Evolutionary conservation across 2,329 filamentous ascomycete species (phyloP).

Genomic region (Penicillium sp.): DNA sequence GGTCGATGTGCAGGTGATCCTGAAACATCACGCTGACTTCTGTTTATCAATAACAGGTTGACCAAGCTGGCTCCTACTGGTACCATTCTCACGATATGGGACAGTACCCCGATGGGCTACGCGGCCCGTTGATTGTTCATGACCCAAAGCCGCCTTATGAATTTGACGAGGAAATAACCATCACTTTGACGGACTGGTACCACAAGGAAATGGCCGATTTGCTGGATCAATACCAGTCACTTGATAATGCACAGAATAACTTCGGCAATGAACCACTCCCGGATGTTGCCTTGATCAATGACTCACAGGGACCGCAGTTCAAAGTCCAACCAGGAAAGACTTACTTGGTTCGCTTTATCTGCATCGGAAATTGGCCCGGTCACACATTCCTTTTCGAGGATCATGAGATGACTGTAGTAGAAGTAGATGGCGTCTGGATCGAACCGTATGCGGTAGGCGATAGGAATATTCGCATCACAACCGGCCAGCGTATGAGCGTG

Average conservation of each 20-base stretch:
- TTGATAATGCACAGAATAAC: constrained; percentile 43
- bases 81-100: constrained; percentile 67
- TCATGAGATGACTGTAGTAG: constrained; percentile 37
- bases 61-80: constrained; percentile 74
- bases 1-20: neutral
- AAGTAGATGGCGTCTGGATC: constrained; percentile 33
- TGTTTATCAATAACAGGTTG: constrained; percentile 32
- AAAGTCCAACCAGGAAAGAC: constrained; percentile 63
- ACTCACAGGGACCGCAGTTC: constrained; percentile 59
- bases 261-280: constrained; percentile 63
- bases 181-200: constrained; percentile 70
- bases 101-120: constrained; percentile 68
- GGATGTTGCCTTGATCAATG: constrained; percentile 66
- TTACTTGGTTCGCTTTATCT: constrained; percentile 69
- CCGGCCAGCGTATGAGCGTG: constrained; percentile 60
- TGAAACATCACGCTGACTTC: neutral
- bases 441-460: constrained; percentile 44
- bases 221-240: constrained; percentile 40
- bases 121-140: constrained; percentile 61
- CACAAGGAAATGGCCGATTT: constrained; percentile 55
- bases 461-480: constrained; percentile 61
- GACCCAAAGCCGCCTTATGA: constrained; percentile 58
- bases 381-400: constrained; percentile 47
- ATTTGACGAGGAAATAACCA: constrained; percentile 60
- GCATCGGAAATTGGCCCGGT: constrained; percentile 65